Conservation (phyloP, 768 basidiomycete genomes). For the Lactarius hatsudake region DNA sequence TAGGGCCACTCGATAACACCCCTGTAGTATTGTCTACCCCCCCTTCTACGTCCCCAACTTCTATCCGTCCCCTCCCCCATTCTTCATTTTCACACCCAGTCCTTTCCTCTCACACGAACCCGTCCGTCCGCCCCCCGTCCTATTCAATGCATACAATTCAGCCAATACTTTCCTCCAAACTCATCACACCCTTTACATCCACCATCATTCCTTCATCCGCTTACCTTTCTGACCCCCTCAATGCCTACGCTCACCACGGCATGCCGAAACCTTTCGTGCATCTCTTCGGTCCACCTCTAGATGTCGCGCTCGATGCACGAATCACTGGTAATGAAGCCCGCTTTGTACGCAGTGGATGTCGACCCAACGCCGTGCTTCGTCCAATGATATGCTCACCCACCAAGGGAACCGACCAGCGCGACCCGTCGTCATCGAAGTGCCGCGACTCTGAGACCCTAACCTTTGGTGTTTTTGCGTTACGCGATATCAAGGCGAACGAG, state of each 20-base stretch:
- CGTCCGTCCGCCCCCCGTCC: slow-evolving; percentile 50
- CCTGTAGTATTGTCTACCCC: slow-evolving; percentile 36
- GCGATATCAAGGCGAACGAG: too few relatives aligned
- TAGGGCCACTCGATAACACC: slow-evolving; percentile 34
- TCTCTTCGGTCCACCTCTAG: slow-evolving; percentile 46
- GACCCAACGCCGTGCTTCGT: too few relatives aligned
- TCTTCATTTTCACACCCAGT: slow-evolving; percentile 36
- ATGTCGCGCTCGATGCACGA: too few relatives aligned
- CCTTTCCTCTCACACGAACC: slow-evolving; percentile 39
- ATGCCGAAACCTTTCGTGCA: slow-evolving; percentile 84
- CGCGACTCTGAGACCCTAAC: too few relatives aligned
- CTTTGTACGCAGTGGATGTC: too few relatives aligned
- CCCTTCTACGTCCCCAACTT: slow-evolving; percentile 31
- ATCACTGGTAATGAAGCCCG: too few relatives aligned
- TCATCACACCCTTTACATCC: slow-evolving; percentile 64
- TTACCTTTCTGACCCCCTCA: slow-evolving; percentile 78
- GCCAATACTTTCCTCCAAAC: slow-evolving; percentile 50
- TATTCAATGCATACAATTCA: slow-evolving; percentile 66
- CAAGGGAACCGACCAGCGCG: too few relatives aligned
- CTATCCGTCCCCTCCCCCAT: slow-evolving; percentile 35
- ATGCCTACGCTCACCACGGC: slow-evolving; percentile 81
- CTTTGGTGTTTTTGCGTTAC: too few relatives aligned
- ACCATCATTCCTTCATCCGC: slow-evolving; percentile 60
- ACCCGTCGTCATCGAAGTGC: too few relatives aligned
- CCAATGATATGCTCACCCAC: too few relatives aligned